These are phyloP conservation scores for Tephrocybe rancida DNA, from an alignment of 768 basidiomycete species.

Conservation along the genomic window DNA sequence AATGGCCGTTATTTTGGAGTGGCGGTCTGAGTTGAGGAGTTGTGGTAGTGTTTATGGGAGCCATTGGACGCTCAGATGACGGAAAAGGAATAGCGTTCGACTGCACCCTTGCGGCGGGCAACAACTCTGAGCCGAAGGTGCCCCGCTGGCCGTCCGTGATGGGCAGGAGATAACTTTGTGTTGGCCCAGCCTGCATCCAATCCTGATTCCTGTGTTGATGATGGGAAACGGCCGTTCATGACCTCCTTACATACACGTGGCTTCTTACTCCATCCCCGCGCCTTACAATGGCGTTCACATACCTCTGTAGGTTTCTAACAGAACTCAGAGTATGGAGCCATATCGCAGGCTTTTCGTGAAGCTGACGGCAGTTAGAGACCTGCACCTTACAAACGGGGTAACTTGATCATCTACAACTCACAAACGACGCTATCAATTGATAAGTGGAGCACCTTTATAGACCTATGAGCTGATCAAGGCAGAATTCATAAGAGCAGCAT, in stretches of 20 bases:
- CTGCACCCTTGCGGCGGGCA: neutral
- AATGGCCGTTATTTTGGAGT: slow-evolving; percentile 33
- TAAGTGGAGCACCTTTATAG: no score
- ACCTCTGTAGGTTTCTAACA: no score
- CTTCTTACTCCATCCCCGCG: slow-evolving; percentile 5
- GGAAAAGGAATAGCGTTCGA: slow-evolving; percentile 20
- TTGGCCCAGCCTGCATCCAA: neutral
- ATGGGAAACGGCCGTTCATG: slow-evolving; percentile 12
- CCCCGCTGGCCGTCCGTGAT: slow-evolving; percentile 5
- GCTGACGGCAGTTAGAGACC: no score
- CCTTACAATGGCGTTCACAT: neutral
- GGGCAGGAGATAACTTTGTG: slow-evolving; percentile 11
- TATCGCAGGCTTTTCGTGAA: no score
- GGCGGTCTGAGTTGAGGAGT: slow-evolving; percentile 22
- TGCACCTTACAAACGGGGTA: neutral
- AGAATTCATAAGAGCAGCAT: slow-evolving; percentile 13
- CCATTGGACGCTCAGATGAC: slow-evolving; percentile 20
- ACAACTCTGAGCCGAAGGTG: neutral
- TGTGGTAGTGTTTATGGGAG: slow-evolving; percentile 16
- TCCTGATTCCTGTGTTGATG: slow-evolving; percentile 18
- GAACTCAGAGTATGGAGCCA: no score
- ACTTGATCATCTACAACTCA: neutral
- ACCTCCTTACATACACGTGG: slow-evolving; percentile 17
- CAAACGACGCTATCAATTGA: neutral
- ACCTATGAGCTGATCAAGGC: no score